These are phyloP conservation scores for Tricholoma flavovirens DNA, from an alignment of 768 basidiomycete species.

Conservation along the genomic window DNA sequence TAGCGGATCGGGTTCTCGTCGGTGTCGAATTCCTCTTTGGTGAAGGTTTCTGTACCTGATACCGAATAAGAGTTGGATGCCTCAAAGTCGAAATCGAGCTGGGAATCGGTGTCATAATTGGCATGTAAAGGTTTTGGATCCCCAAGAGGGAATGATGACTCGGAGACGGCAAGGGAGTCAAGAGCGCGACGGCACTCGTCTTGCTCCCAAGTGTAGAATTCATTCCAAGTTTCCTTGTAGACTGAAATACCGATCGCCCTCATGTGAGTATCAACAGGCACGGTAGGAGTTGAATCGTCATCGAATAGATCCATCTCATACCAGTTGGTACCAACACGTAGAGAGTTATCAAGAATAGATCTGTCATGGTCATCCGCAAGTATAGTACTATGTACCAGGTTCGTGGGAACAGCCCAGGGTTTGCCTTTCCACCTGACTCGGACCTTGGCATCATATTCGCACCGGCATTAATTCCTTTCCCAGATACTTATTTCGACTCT, in stretches of 20 bases:
- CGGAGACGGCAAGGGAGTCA: background rate
- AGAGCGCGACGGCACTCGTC: constrained; percentile 18
- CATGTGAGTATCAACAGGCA: background rate
- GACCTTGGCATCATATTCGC: too few species aligned
- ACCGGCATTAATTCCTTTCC: too few species aligned
- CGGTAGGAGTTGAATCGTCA: background rate
- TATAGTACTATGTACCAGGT: too few species aligned
- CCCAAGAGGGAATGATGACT: constrained; percentile 2
- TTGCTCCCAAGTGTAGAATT: constrained; percentile 44
- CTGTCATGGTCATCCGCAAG: too few species aligned
- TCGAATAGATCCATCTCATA: constrained; percentile 7
- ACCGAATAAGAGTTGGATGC: background rate
- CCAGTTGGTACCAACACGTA: background rate
- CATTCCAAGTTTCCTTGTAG: constrained; percentile 35
- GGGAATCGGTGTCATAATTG: background rate
- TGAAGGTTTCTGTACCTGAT: constrained; percentile 7
- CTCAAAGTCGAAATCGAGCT: constrained; percentile 5
- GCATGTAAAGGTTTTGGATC: background rate
- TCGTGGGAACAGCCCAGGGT: too few species aligned
- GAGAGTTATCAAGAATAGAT: background rate
- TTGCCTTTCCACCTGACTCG: too few species aligned
- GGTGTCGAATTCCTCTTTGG: constrained; percentile 12
- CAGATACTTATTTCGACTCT: too few species aligned
- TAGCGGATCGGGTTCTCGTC: constrained; percentile 7
- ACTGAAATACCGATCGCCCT: constrained; percentile 20